Evolutionary conservation across 1,139 yeast species (phyloP).

Genomic region (Petasospora rhodanensis): DNA sequence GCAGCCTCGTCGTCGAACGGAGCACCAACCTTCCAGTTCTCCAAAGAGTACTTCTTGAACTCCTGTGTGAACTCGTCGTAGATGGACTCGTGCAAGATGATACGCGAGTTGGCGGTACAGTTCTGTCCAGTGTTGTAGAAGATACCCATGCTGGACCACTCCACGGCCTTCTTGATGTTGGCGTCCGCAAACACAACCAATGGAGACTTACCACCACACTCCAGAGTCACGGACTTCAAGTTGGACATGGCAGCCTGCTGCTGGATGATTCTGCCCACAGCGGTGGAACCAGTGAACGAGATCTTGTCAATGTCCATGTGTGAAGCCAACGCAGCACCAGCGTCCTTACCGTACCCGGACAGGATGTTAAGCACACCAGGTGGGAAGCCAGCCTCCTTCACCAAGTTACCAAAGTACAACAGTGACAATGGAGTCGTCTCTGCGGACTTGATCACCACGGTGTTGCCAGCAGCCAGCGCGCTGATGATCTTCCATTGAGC

Average conservation of each 20-base stretch:
- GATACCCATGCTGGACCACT: slow-evolving; percentile 80
- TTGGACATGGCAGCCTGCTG: slow-evolving; percentile 50
- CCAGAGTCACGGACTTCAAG: slow-evolving; percentile 45
- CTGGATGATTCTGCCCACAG: slow-evolving; percentile 56
- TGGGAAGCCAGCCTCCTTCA: slow-evolving; percentile 58
- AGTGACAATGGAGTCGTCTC: slow-evolving; percentile 65
- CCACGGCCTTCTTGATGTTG: slow-evolving; percentile 74
- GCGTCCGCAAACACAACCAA: slow-evolving; percentile 68
- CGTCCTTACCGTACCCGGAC: slow-evolving; percentile 31
- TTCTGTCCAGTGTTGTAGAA: slow-evolving; percentile 85
- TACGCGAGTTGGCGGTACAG: slow-evolving; percentile 84
- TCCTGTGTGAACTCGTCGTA: slow-evolving; percentile 55
- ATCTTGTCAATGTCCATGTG: slow-evolving; percentile 57
- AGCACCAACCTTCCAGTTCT: slow-evolving; percentile 53
- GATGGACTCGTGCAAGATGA: slow-evolving; percentile 64
- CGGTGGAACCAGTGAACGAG: slow-evolving; percentile 59
- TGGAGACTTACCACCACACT: slow-evolving; percentile 74
- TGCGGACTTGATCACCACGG: slow-evolving; percentile 59
- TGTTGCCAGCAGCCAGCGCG: slow-evolving; percentile 66
- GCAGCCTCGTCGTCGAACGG: slow-evolving; percentile 52
- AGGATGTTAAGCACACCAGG: slow-evolving; percentile 59
- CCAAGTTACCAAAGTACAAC: slow-evolving; percentile 47
- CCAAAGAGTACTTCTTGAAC: slow-evolving; percentile 43
- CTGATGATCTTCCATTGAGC: slow-evolving; percentile 70
- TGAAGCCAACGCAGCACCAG: slow-evolving; percentile 54